phyloP scores from a whole-genome alignment of 2,329 filamentous ascomycete species.

The Lasiodiplodia citricola region DNA sequence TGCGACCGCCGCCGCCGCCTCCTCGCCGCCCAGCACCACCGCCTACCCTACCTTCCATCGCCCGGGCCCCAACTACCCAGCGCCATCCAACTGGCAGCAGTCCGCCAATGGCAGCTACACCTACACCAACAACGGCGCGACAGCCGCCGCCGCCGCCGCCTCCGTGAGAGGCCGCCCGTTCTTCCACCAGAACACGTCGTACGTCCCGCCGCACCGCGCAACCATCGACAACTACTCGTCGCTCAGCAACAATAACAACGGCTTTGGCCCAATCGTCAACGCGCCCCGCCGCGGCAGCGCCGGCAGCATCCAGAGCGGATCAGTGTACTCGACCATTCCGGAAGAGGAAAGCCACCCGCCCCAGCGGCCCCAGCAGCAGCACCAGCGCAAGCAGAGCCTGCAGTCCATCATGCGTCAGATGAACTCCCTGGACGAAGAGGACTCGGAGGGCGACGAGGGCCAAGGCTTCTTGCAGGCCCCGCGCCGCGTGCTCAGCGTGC shows the following conservation, averaged over 20 bases:
- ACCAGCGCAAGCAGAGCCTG: slow-evolving; percentile 8
- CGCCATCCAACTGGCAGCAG: neutral
- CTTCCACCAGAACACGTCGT: slow-evolving; percentile 8
- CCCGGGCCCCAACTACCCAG: neutral
- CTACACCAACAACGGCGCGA: neutral
- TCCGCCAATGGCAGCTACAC: neutral
- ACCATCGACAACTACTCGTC: neutral
- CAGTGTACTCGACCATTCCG: slow-evolving; percentile 2
- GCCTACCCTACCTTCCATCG: slow-evolving; percentile 12
- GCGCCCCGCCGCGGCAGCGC: neutral
- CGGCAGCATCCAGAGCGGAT: neutral
- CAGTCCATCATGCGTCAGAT: slow-evolving; percentile 14
- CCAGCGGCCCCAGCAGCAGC: neutral
- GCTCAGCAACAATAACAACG: neutral
- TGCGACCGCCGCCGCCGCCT: neutral
- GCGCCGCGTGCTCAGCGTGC: slow-evolving; percentile 5
- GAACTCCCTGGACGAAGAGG: slow-evolving; percentile 13
- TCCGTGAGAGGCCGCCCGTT: neutral
- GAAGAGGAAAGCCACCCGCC: neutral
- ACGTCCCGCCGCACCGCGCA: slow-evolving; percentile 2
- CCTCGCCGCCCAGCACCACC: neutral
- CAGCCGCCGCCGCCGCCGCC: neutral
- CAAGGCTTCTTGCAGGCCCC: neutral
- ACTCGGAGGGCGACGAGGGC: neutral
- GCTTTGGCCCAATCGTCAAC: neutral